Percentiles rank a stretch among this genome's conserved stretches.
Conservation (phyloP, 108 stramenopile species). For the Cyclotella cryptica region DNA sequence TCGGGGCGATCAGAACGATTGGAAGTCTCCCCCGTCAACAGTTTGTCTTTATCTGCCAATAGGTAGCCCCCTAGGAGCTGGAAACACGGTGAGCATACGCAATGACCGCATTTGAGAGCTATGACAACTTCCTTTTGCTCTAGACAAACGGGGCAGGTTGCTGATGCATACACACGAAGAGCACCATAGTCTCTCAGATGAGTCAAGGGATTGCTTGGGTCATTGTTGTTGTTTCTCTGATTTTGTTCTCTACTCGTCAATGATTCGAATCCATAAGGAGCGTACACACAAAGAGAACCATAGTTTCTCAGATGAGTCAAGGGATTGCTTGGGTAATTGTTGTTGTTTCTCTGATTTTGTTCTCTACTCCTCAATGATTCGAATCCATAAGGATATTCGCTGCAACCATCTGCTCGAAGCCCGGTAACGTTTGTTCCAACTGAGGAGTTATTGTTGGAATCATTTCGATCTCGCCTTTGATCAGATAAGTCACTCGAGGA, state of each 20-base stretch:
- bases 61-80: constrained; percentile 22
- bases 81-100: constrained; percentile 26
- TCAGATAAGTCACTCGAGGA: too few relatives aligned
- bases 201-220: constrained; percentile 11
- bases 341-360: background rate
- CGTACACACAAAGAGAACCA: constrained; percentile 27
- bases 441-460: too few relatives aligned
- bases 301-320: constrained; percentile 20
- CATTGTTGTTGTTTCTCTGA: background rate
- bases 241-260: too few relatives aligned
- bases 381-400: too few relatives aligned
- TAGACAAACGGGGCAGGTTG: constrained; percentile 35
- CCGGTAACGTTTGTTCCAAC: background rate
- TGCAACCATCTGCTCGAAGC: too few relatives aligned
- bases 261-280: too few relatives aligned
- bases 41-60: constrained; percentile 13
- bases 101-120: constrained; percentile 35
- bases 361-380: too few relatives aligned
- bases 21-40: background rate
- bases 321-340: constrained; percentile 6
- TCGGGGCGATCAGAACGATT: too few relatives aligned
- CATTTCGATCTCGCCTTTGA: too few relatives aligned
- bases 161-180: constrained; percentile 22
- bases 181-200: constrained; percentile 30
- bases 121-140: constrained; percentile 14